phyloP scores from a whole-genome alignment of 106 monocot species.

The Acanthochlamys bracteata region DNA sequence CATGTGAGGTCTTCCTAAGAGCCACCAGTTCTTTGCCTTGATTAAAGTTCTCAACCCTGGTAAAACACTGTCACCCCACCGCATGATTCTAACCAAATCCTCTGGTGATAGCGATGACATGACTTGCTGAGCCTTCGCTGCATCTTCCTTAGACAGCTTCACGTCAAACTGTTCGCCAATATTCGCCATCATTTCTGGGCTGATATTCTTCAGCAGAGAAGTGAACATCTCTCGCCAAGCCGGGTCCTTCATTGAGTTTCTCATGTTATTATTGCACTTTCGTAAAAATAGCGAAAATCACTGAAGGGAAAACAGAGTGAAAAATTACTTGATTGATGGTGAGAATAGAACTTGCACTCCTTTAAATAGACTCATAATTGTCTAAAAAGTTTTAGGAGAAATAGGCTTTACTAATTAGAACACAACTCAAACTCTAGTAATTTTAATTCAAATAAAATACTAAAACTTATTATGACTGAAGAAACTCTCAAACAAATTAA shows the following conservation, averaged over 20 bases:
- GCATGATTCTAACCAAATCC: constrained; percentile 89
- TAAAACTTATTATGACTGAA: too few species aligned
- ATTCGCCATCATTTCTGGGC: constrained; percentile 87
- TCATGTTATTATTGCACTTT: too few species aligned
- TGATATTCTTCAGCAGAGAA: constrained; percentile 94
- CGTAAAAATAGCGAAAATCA: too few species aligned
- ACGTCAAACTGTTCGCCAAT: constrained; percentile 90
- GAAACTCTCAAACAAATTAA: too few species aligned
- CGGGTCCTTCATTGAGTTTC: constrained; percentile 81
- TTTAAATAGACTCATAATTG: too few species aligned
- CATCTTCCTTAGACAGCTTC: constrained; percentile 90
- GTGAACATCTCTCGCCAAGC: constrained; percentile 92
- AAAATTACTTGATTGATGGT: too few species aligned
- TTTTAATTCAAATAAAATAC: too few species aligned
- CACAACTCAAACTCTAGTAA: too few species aligned
- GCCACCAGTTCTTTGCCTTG: constrained; percentile 89
- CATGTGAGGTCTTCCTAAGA: constrained; percentile 66
- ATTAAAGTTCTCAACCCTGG: constrained; percentile 48
- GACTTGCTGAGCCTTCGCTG: constrained; percentile 74
- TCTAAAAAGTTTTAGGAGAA: too few species aligned
- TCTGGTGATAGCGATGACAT: constrained; percentile 82
- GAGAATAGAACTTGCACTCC: too few species aligned
- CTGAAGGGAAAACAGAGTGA: too few species aligned
- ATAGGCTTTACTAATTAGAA: too few species aligned
- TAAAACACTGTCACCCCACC: constrained; percentile 73